These are phyloP conservation scores for Fagopyrum homotropicum DNA, from an alignment of 148 eudicot genomes.

Conservation along the genomic window DNA sequence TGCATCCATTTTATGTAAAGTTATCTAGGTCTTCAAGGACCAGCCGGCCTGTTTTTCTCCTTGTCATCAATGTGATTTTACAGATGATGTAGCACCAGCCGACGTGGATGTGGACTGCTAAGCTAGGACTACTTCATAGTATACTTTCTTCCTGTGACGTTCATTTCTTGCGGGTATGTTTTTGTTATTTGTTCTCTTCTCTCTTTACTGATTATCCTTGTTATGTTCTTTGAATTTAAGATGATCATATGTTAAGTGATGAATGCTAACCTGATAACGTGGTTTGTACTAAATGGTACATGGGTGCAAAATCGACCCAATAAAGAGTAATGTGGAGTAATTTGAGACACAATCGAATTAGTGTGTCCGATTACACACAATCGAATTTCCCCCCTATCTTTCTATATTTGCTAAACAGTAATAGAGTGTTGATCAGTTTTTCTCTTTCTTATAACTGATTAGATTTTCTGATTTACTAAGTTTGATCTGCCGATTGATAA, in stretches of 20 bases:
- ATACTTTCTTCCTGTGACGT: constrained; percentile 48
- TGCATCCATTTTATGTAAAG: not conserved
- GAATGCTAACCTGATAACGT: not conserved
- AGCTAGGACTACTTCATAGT: constrained; percentile 24
- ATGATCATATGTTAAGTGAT: not conserved
- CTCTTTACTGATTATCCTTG: not conserved
- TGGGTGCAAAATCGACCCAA: not conserved
- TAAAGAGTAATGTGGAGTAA: not conserved
- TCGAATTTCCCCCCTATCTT: not conserved
- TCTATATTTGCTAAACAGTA: not conserved
- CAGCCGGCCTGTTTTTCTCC: no score
- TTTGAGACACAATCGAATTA: no score
- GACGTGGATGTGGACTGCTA: constrained; percentile 26
- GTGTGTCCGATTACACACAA: constrained; percentile 13
- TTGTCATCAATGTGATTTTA: constrained; percentile 37
- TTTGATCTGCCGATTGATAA: not conserved
- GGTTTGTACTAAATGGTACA: not conserved
- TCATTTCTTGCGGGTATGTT: constrained; percentile 39
- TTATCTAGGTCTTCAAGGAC: not conserved
- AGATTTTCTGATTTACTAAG: not conserved
- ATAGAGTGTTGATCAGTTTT: not conserved
- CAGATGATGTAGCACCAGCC: constrained; percentile 38
- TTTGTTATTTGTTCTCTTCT: not conserved
- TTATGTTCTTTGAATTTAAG: not conserved
- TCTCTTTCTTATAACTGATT: not conserved